Evolutionary conservation across 495 filamentous ascomycete species (phyloP), one percentile per base, ranked within the genome.

Genomic region (Lasiosphaeria miniovina): DNA sequence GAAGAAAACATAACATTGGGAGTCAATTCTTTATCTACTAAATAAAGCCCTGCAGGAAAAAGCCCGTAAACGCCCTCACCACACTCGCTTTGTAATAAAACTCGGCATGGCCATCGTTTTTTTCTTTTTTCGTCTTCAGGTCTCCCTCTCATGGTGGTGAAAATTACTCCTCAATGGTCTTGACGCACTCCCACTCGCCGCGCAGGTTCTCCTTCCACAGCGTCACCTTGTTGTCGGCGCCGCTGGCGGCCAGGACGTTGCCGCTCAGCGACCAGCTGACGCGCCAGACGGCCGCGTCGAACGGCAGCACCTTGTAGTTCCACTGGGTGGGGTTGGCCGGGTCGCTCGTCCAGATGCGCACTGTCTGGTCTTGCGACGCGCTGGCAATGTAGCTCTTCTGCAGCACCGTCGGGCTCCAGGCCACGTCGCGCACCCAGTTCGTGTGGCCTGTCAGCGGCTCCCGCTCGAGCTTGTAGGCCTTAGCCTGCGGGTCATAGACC

Each of bases 241-340:
- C 89, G 65, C 86, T 89, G 56, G 96, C 92, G 12, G 95, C 95
- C 64, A 99, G 79, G 41, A 98, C 94, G 76, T 99, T 99, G 24
- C 95, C 95, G 75, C 91, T 96, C 64, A 97, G 81, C 66, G 90
- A 96, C 95, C 95, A 99, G 79, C 91, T 96, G 12, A 96, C 94
- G 41, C 93, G 85, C 95, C 95, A 99, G 61, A 96, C 79, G 52
- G 92, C 90, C 10, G 85, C 84, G 9, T 96, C 93, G 62, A 99
- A 95, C 59, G 86, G 83, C 60, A 98, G 80, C 32, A 86, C 83
- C 72, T 93, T 93, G 75, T 84, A 86, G 46, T 83, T 80, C 95
- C 95, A 99, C 66, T 90, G 81, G 10, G 75, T 73, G 54, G 76
- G 75, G 70, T 71, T 73, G 43, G 75, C 81, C 11, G 83, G 79